These are phyloP conservation scores for Gloeopeniophorella convolvens DNA, from an alignment of 768 basidiomycete genomes.

Conservation along the genomic window DNA sequence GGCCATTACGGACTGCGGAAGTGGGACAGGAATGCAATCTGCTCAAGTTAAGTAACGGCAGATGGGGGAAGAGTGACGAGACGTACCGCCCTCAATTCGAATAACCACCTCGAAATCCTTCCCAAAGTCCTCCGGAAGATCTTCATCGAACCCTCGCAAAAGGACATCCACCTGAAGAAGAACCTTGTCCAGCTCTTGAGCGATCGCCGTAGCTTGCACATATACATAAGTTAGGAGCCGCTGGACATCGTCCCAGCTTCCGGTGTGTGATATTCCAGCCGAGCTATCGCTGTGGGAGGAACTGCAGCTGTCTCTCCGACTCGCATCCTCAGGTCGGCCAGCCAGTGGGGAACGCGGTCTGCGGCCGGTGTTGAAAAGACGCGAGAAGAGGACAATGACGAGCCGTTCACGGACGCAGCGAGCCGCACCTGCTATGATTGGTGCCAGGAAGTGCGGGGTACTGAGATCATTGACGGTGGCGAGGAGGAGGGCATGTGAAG, in stretches of 20 bases:
- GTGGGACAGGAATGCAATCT: constrained; percentile 21
- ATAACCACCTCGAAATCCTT: constrained; percentile 31
- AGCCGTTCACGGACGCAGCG: constrained; percentile 42
- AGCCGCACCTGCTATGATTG: constrained; percentile 47
- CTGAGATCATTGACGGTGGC: constrained; percentile 47
- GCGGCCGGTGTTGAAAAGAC: constrained; percentile 41
- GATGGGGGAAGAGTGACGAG: not conserved
- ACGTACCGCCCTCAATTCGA: constrained; percentile 24
- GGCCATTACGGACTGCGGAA: constrained; percentile 17
- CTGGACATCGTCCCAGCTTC: constrained; percentile 63
- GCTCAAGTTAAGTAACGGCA: not conserved
- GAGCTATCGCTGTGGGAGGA: constrained; percentile 13
- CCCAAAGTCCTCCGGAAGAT: constrained; percentile 33
- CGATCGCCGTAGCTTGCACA: constrained; percentile 74
- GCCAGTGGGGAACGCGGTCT: constrained; percentile 9
- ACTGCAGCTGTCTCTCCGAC: constrained; percentile 7
- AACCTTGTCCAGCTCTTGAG: constrained; percentile 59
- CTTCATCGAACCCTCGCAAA: constrained; percentile 49
- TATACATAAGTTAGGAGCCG: constrained; percentile 77
- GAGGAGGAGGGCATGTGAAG: constrained; percentile 38
- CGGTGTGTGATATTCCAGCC: constrained; percentile 33
- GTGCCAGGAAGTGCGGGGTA: constrained; percentile 48
- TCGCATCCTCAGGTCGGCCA: not conserved
- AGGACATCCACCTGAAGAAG: constrained; percentile 76
- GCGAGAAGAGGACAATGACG: constrained; percentile 58